Evolutionary conservation across 371 early-diverging fungal species (phyloP).

Genomic region (Capillidium rhysosporum): DNA sequence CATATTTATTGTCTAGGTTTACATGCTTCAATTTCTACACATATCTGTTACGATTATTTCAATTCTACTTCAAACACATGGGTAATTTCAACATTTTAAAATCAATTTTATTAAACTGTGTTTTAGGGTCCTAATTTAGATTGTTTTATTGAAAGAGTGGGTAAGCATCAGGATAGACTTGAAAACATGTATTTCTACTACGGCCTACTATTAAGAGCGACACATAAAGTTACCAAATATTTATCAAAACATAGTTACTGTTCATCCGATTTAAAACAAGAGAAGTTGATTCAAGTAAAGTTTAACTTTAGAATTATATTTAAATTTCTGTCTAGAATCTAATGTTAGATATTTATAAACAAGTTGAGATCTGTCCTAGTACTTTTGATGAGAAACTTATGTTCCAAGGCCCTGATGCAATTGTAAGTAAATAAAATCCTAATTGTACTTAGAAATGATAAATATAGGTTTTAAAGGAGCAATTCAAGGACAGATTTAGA

Average conservation of each 20-base stretch:
- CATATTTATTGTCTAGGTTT: conserved; percentile 25
- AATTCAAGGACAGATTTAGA: conserved; percentile 80
- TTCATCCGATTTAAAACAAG: conserved; percentile 25
- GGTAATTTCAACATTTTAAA: conserved; percentile 23
- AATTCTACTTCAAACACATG: conserved; percentile 67
- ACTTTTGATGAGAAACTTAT: conserved; percentile 77
- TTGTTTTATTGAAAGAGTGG: conserved; percentile 76
- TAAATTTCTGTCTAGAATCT: neutral
- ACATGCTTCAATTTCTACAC: conserved; percentile 93
- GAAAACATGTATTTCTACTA: conserved; percentile 88
- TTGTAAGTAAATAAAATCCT: too few species aligned
- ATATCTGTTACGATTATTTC: conserved; percentile 84
- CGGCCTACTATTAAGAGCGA: conserved; percentile 60
- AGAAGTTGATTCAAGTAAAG: conserved; percentile 22
- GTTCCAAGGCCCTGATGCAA: conserved; percentile 34
- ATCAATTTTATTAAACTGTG: neutral
- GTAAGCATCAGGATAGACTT: conserved; percentile 71
- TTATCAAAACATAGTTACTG: conserved; percentile 46
- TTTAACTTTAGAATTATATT: neutral
- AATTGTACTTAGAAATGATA: too few species aligned
- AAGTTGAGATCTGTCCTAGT: conserved; percentile 34
- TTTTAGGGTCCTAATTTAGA: conserved; percentile 52
- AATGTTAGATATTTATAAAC: conserved; percentile 29
- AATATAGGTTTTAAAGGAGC: conserved; percentile 32
- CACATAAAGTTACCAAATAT: conserved; percentile 62